A percentile compares a stretch with the other conserved stretches of the same genome.
phyloP scores from a whole-genome alignment of 1,284 basidiomycete genomes.

The Fistulina hepatica region DNA sequence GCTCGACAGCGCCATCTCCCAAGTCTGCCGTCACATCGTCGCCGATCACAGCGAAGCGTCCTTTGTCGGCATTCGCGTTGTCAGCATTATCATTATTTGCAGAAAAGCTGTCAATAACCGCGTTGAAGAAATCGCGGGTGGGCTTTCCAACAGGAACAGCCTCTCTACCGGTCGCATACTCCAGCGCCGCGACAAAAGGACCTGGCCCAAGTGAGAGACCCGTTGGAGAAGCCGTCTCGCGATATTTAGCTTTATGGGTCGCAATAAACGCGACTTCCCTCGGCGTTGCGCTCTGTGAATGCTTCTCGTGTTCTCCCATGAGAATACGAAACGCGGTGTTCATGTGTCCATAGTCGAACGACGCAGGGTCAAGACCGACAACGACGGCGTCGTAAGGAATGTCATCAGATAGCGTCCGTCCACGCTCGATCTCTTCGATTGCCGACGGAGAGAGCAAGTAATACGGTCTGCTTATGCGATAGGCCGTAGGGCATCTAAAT shows the following conservation, averaged over 20 bases:
- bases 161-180: constrained; percentile 37
- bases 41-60: constrained; percentile 48
- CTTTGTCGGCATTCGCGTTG: constrained; percentile 13
- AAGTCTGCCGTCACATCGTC: constrained; percentile 61
- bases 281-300: not conserved
- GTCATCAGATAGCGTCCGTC: constrained; percentile 2
- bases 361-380: constrained; percentile 48
- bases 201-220: constrained; percentile 58
- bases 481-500: not conserved
- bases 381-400: constrained; percentile 47
- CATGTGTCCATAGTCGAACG: constrained; percentile 44
- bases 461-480: constrained; percentile 34
- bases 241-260: constrained; percentile 44
- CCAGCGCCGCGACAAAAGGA: constrained; percentile 56
- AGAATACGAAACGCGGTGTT: constrained; percentile 62
- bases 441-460: constrained; percentile 52
- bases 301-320: constrained; percentile 20
- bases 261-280: constrained; percentile 31
- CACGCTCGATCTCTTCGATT: constrained; percentile 30
- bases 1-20: constrained; percentile 47
- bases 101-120: constrained; percentile 39
- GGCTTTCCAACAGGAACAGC: constrained; percentile 61
- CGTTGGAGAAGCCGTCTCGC: constrained; percentile 28
- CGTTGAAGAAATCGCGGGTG: constrained; percentile 44
- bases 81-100: constrained; percentile 31